phyloP scores from a whole-genome alignment of 2,329 filamentous ascomycete genomes.

The Diaporthe citriasiana region DNA sequence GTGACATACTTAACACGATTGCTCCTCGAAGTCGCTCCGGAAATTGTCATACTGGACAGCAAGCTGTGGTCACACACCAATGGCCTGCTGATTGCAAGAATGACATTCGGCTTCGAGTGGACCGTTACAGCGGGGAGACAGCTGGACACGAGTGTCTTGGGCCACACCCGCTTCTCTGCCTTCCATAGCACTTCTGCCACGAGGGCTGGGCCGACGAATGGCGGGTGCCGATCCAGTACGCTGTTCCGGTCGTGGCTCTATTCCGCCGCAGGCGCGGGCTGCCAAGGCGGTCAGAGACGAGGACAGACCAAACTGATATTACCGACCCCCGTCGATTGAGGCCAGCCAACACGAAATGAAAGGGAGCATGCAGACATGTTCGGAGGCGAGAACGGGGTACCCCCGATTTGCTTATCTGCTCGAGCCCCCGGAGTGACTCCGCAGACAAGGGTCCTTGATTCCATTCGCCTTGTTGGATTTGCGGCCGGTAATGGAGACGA shows the following conservation, averaged over 20 bases:
- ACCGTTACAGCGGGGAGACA: conserved; percentile 2
- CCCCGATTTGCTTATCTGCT: not conserved
- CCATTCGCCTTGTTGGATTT: not conserved
- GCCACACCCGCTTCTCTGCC: not conserved
- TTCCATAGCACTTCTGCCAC: conserved; percentile 16
- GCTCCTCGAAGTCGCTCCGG: not conserved
- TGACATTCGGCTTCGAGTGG: not conserved
- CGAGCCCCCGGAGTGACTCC: not conserved
- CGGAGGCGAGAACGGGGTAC: too few relatives aligned
- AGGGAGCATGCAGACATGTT: conserved; percentile 24
- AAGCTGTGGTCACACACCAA: not conserved
- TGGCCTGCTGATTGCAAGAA: not conserved
- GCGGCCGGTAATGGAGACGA: not conserved
- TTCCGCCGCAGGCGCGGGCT: conserved; percentile 15
- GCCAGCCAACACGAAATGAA: conserved; percentile 11
- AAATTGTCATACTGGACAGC: conserved; percentile 17
- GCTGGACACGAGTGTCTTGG: not conserved
- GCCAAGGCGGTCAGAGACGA: not conserved
- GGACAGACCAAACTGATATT: not conserved
- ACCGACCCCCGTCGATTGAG: not conserved
- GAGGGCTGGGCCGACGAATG: conserved; percentile 5
- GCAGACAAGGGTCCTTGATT: not conserved
- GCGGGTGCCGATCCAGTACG: not conserved
- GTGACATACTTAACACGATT: not conserved
- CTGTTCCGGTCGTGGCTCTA: conserved; percentile 9